phyloP scores from a whole-genome alignment of 768 basidiomycete genomes.

The Tylopilus vinaceipallidus region DNA sequence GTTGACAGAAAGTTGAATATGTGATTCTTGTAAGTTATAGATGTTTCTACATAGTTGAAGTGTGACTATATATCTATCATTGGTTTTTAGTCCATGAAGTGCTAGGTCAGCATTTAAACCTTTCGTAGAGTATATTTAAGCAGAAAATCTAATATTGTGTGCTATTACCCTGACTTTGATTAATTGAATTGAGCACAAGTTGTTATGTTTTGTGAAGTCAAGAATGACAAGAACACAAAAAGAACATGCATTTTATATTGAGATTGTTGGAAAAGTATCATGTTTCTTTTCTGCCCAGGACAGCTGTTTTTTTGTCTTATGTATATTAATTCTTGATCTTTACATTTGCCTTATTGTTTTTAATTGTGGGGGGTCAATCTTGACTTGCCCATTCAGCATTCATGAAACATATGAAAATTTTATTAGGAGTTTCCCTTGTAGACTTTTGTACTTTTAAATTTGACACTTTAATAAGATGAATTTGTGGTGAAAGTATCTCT shows the following conservation, averaged over 20 bases:
- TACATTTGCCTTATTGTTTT: not conserved
- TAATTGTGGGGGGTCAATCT: not conserved
- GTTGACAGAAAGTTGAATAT: too few species aligned
- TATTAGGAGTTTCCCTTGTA: not conserved
- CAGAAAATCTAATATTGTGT: not conserved
- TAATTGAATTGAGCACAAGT: not conserved
- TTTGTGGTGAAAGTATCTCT: too few species aligned
- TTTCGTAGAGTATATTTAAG: too few species aligned
- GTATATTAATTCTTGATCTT: not conserved
- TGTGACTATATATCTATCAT: too few species aligned
- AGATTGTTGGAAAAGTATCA: not conserved
- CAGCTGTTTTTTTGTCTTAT: not conserved
- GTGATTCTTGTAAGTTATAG: too few species aligned
- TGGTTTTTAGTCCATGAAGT: too few species aligned
- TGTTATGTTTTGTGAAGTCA: constrained; percentile 1
- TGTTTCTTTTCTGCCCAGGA: not conserved
- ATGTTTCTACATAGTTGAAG: too few species aligned
- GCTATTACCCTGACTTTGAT: not conserved
- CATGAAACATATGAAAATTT: not conserved
- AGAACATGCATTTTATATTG: not conserved
- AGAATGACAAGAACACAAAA: not conserved
- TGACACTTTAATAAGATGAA: not conserved
- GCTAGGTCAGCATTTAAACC: too few species aligned
- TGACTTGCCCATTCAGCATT: not conserved
- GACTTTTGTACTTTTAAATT: not conserved